phyloP scores from a whole-genome alignment of 2,329 filamentous ascomycete species.

The Fusarium poae region DNA sequence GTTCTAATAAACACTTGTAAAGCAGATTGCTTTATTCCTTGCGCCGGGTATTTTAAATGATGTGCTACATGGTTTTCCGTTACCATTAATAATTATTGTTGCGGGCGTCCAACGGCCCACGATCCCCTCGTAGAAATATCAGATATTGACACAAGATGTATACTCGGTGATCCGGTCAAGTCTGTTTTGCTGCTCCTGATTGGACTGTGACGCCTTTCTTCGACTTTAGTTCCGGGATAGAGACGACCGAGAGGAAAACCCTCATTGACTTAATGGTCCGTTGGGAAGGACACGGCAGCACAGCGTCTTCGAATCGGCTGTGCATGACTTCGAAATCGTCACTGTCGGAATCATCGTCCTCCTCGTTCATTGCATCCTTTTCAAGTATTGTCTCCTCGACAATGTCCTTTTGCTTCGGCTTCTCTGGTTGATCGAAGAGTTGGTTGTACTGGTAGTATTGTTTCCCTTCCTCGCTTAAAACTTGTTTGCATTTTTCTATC shows the following conservation, averaged over 20 bases:
- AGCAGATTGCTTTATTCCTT: slow-evolving; percentile 30
- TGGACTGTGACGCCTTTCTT: slow-evolving; percentile 63
- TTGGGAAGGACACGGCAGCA: slow-evolving; percentile 60
- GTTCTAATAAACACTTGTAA: slow-evolving; percentile 32
- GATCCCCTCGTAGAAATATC: not conserved
- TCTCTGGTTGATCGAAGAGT: slow-evolving; percentile 62
- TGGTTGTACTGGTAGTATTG: slow-evolving; percentile 70
- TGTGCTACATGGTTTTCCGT: slow-evolving; percentile 9
- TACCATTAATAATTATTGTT: slow-evolving; percentile 4
- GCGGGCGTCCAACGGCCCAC: slow-evolving; percentile 24
- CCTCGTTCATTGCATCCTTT: slow-evolving; percentile 13
- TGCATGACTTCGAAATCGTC: slow-evolving; percentile 70
- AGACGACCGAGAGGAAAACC: slow-evolving; percentile 67
- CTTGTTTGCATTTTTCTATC: slow-evolving; percentile 73
- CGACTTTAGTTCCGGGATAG: slow-evolving; percentile 68
- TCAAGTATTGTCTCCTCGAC: slow-evolving; percentile 61
- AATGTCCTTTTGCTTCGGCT: slow-evolving; percentile 51
- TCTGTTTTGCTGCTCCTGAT: slow-evolving; percentile 55
- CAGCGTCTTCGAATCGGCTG: slow-evolving; percentile 67
- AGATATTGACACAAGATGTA: not conserved
- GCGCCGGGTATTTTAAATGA: slow-evolving; percentile 40
- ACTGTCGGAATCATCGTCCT: slow-evolving; percentile 51
- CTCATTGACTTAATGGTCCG: slow-evolving; percentile 68
- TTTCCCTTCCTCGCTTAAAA: slow-evolving; percentile 62
- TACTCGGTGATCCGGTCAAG: not conserved